Base-by-base conservation (phyloP, 108 stramenopile genomes). In the Stephanodiscus minutulus region DNA sequence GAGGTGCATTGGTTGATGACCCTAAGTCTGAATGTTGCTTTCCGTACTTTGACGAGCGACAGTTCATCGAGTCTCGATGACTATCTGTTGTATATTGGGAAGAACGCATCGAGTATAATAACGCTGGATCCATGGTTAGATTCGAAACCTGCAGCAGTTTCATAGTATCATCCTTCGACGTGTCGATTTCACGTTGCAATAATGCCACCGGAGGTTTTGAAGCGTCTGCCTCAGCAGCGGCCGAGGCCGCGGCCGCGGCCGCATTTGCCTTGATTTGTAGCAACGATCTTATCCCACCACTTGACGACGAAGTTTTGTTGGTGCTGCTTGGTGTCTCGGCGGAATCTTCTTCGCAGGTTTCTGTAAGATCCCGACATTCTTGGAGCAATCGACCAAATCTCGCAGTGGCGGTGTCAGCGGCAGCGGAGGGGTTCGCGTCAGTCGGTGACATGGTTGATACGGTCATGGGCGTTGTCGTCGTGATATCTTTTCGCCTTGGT, bases 331-430 rank as follows among this genome's bases (percentile, higher is more conserved):
- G 43, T 28, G 46, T 64, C 56, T 35, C 58, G 41, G 41, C 31
- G 33, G 33, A 61, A 25, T 33, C 56, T 57, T 43, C 35, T 5
- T 21, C 35, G 36, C 18, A 41, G 41, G 69, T 70, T 78, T 78
- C 70, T 4, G 77, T 67, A 22, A 78, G 46, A 50, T 65, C 43
- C 18, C 77, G 64, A 60, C 77, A 78, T 67, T 78, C 69, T 44
- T 71, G 70, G 37, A 78, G 65, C 37, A 78, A 66, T 37, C 70
- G 57, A 29, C 77, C 77, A 54, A 78, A 78, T 24, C 77, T 57
- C 9, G 77, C 64, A 6, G 70, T 67, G 3, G 66, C 65, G 20
- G 43, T 41, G 21, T 60, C 50, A 31, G 64, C 17, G 24, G n/a
- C 28, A 48, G 47, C 49, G 15, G 59, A 59, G 24, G 68, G 39